Percentiles rank a stretch among this genome's conserved stretches.
Conservation (phyloP, 73 alveolate genomes). For the Tetrahymena thermophila region DNA sequence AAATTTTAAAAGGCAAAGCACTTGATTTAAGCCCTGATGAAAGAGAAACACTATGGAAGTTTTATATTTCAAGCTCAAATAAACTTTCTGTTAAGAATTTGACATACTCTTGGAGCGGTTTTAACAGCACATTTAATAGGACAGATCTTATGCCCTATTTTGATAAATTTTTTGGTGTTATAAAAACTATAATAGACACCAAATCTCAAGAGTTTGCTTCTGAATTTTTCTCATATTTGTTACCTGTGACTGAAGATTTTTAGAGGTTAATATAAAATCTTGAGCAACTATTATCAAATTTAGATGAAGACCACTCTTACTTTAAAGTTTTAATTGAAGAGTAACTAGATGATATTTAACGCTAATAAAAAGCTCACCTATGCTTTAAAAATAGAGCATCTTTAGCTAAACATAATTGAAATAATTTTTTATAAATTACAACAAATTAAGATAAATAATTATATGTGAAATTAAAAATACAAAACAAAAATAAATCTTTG, state of each 20-base stretch:
- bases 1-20: conserved; percentile 2
- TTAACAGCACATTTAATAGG: conserved; percentile 11
- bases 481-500: no score
- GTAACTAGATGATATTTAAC: not conserved
- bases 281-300: not conserved
- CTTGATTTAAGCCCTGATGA: not conserved
- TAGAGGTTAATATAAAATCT: not conserved
- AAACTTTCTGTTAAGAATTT: conserved; percentile 16
- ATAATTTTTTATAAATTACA: not conserved
- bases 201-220: conserved; percentile 7
- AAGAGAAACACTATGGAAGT: conserved; percentile 23
- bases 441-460: no score
- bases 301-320: not conserved
- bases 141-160: not conserved
- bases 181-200: not conserved
- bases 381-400: not conserved
- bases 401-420: not conserved
- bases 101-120: conserved; percentile 27
- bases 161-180: conserved; percentile 27
- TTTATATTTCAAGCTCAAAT: not conserved
- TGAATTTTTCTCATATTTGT: not conserved
- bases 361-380: not conserved
- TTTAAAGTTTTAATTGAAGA: not conserved
- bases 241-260: conserved; percentile 36
- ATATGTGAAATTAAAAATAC: no score